phyloP scores from a whole-genome alignment of 2,329 filamentous ascomycete species.

The Neofusicoccum sp. region DNA sequence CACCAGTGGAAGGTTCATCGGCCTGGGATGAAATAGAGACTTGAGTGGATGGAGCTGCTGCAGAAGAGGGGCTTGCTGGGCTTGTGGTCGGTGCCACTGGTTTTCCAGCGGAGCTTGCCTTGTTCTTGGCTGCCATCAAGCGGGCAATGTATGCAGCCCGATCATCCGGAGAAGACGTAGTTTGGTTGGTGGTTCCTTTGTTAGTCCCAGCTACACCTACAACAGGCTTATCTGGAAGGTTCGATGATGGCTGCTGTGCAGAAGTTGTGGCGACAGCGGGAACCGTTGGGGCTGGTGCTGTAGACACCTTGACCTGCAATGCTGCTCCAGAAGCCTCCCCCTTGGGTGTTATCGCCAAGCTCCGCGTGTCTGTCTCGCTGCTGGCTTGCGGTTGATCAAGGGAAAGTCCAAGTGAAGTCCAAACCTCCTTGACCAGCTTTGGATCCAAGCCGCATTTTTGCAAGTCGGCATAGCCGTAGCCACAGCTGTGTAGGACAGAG shows the following conservation, averaged over 20 bases:
- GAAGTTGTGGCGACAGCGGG: background rate
- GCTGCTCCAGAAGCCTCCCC: background rate
- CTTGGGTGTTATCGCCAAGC: background rate
- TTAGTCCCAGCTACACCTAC: conserved; percentile 12
- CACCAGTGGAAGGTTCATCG: too few relatives aligned
- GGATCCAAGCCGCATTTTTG: conserved; percentile 72
- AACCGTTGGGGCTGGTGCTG: conserved; percentile 27
- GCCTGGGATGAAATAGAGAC: background rate
- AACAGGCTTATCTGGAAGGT: conserved; percentile 5
- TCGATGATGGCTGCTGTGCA: background rate
- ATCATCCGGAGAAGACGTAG: conserved; percentile 51
- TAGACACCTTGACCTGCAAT: conserved; percentile 29
- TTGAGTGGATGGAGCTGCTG: background rate
- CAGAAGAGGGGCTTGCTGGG: background rate
- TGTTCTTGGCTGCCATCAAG: conserved; percentile 72
- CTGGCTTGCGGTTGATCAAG: background rate
- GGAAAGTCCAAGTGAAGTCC: conserved; percentile 11
- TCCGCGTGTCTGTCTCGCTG: background rate
- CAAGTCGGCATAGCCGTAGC: conserved; percentile 65
- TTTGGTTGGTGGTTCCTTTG: background rate
- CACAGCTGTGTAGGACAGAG: conserved; percentile 62
- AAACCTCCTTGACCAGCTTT: conserved; percentile 28
- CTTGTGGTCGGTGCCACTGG: background rate
- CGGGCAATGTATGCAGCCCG: conserved; percentile 77
- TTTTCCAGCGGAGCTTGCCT: conserved; percentile 36